Percentiles rank a stretch among this genome's conserved stretches.
Evolutionary conservation across 1,284 basidiomycete species (phyloP).

Genomic region (Cutaneotrichosporon curvatum): DNA sequence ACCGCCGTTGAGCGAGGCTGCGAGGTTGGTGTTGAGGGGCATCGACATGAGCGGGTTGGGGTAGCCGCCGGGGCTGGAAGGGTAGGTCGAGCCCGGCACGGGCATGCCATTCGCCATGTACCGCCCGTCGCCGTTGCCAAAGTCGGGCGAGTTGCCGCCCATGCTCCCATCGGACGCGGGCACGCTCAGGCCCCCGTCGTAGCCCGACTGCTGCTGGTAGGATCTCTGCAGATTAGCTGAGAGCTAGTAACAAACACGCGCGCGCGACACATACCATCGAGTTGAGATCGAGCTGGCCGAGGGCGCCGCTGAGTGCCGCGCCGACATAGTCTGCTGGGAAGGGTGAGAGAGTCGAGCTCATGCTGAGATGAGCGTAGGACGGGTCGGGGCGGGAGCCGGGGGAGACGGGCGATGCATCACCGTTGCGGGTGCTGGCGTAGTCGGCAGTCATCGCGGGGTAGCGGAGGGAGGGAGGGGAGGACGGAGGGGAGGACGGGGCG

Average conservation of each 20-base stretch:
- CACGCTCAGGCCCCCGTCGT: constrained; percentile 8
- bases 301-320: constrained; percentile 10
- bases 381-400: constrained; percentile 6
- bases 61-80: constrained; percentile 1
- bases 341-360: constrained; percentile 6
- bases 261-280: constrained; percentile 14
- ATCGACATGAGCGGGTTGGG: constrained; percentile 4
- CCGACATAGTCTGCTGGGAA: constrained; percentile 15
- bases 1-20: neutral
- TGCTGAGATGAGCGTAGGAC: constrained; percentile 11
- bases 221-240: constrained; percentile 7
- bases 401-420: constrained; percentile 13
- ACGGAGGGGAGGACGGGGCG: too few relatives aligned
- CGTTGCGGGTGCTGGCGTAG: constrained; percentile 16
- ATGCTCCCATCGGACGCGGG: constrained; percentile 8
- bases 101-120: constrained; percentile 6
- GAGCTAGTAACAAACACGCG: neutral
- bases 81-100: constrained; percentile 4
- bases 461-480: neutral
- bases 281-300: constrained; percentile 14
- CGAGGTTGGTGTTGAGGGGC: constrained; percentile 3
- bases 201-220: constrained; percentile 9
- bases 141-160: constrained; percentile 18
- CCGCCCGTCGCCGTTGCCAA: constrained; percentile 10
- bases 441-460: constrained; percentile 11